These are phyloP conservation scores for Cladophialophora immunda DNA, from an alignment of 2,329 filamentous ascomycete genomes.

Conservation along the genomic window DNA sequence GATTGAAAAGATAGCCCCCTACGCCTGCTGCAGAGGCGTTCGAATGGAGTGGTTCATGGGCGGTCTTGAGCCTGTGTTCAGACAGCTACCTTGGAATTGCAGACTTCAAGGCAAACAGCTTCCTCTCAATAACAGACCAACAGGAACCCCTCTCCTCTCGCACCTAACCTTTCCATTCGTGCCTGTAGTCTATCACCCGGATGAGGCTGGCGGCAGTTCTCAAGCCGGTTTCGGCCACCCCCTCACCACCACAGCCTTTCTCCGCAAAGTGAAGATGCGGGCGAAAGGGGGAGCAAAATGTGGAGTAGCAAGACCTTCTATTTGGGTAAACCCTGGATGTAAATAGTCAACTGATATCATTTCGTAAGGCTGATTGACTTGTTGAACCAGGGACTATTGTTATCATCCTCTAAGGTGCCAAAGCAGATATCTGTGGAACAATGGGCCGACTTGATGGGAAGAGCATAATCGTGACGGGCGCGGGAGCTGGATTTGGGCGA, in stretches of 20 bases:
- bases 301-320: too few species aligned
- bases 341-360: neutral
- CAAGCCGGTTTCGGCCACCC: neutral
- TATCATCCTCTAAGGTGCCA: neutral
- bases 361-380: neutral
- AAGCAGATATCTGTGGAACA: neutral
- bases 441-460: slow-evolving; percentile 31
- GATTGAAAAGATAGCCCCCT: too few species aligned
- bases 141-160: too few species aligned
- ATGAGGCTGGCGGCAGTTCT: too few species aligned
- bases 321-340: neutral
- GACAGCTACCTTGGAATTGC: too few species aligned
- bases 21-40: too few species aligned
- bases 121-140: too few species aligned
- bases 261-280: slow-evolving; percentile 4
- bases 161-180: too few species aligned
- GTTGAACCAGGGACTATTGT: neutral
- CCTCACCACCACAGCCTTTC: slow-evolving; percentile 1
- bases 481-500: slow-evolving; percentile 30
- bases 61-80: too few species aligned
- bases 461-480: slow-evolving; percentile 32
- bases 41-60: too few species aligned
- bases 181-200: too few species aligned
- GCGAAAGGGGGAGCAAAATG: neutral
- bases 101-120: too few species aligned